phyloP scores from a whole-genome alignment of 768 basidiomycete genomes.

The Russula virescens region DNA sequence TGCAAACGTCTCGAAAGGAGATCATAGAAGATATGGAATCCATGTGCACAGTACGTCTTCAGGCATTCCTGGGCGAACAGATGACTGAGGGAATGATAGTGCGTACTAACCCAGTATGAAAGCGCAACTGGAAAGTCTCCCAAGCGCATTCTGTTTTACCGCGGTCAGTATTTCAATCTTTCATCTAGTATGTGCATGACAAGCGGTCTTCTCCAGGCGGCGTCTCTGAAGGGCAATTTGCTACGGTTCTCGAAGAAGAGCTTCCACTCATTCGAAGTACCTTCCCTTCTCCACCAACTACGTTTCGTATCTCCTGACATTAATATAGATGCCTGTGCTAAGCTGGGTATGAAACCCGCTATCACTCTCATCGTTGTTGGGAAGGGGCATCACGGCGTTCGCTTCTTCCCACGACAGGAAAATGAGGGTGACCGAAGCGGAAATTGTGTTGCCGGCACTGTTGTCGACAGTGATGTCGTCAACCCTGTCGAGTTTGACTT shows the following conservation, averaged over 20 bases:
- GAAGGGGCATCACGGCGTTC: conserved; percentile 67
- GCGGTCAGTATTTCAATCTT: conserved; percentile 39
- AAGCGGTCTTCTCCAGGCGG: conserved; percentile 34
- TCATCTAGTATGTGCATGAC: neutral
- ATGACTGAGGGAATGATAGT: conserved; percentile 32
- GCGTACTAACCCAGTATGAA: conserved; percentile 54
- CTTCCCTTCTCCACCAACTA: neutral
- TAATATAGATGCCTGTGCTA: conserved; percentile 56
- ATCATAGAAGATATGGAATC: conserved; percentile 66
- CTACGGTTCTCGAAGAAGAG: conserved; percentile 47
- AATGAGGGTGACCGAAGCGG: conserved; percentile 57
- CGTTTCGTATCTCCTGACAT: neutral
- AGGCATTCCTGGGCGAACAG: neutral
- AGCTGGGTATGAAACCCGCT: conserved; percentile 51
- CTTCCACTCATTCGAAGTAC: conserved; percentile 54
- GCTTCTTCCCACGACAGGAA: conserved; percentile 47
- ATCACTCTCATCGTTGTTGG: conserved; percentile 79
- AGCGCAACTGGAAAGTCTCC: conserved; percentile 50
- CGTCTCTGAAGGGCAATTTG: conserved; percentile 53
- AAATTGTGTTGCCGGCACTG: conserved; percentile 73
- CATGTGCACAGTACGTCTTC: conserved; percentile 51
- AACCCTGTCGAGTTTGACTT: conserved; percentile 74
- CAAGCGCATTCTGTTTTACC: conserved; percentile 69
- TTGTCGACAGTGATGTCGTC: conserved; percentile 63
- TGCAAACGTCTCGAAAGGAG: conserved; percentile 65